These are phyloP conservation scores for Candida caryicola DNA, from an alignment of 805 yeast species.

Conservation along the genomic window DNA sequence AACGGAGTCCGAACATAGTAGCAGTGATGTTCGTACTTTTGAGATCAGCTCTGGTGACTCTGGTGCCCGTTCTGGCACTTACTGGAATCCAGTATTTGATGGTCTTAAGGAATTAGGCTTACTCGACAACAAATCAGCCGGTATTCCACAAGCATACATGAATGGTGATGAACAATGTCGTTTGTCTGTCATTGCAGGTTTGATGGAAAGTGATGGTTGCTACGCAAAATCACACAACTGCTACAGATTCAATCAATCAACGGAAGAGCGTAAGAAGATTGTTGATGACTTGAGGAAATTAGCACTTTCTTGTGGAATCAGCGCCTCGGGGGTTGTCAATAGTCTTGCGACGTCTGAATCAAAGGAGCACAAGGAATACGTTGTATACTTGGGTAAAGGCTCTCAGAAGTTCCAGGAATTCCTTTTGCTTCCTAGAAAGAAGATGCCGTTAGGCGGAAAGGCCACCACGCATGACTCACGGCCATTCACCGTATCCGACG, in stretches of 20 bases:
- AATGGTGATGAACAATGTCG: constrained; percentile 1
- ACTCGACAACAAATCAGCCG: not conserved
- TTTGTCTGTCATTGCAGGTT: constrained; percentile 7
- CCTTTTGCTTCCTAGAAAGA: constrained; percentile 8
- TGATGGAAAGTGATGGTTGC: constrained; percentile 9
- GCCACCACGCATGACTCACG: constrained; percentile 1
- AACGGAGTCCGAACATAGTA: too few relatives aligned
- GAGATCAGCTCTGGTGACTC: not conserved
- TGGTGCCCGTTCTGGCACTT: not conserved
- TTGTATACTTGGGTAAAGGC: not conserved
- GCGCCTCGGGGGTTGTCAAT: not conserved
- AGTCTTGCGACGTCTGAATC: not conserved
- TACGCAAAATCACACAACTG: constrained; percentile 1
- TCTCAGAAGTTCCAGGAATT: constrained; percentile 3
- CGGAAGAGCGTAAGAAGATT: not conserved
- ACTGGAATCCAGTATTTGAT: not conserved
- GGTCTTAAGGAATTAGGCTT: not conserved
- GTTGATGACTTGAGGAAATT: not conserved
- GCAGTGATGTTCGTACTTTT: not conserved
- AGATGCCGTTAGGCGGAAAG: not conserved
- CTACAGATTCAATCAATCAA: not conserved
- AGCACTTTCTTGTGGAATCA: not conserved
- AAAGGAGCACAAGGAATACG: too few relatives aligned
- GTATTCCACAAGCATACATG: constrained; percentile 2
- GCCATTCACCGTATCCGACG: constrained; percentile 2